phyloP scores from a whole-genome alignment of 2,329 filamentous ascomycete species.

The Xylaria sp. region DNA sequence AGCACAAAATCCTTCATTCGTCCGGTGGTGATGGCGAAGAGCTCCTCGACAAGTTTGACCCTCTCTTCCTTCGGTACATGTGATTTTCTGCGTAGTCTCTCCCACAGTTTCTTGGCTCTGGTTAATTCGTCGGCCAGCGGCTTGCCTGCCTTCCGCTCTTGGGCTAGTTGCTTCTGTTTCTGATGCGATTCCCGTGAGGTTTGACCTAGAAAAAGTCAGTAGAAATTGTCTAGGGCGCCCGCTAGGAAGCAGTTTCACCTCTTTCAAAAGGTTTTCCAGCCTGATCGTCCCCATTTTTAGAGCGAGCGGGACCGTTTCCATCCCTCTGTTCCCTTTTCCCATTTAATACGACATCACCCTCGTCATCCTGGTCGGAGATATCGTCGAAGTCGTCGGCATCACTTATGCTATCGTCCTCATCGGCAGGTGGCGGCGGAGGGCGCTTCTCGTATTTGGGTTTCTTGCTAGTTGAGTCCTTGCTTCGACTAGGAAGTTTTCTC shows the following conservation, averaged over 20 bases:
- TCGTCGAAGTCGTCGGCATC: conserved; percentile 48
- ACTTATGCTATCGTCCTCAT: conserved; percentile 45
- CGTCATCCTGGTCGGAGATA: conserved; percentile 59
- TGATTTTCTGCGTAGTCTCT: conserved; percentile 88
- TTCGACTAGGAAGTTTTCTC: conserved; percentile 61
- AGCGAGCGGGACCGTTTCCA: conserved; percentile 31
- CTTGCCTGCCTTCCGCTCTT: conserved; percentile 90
- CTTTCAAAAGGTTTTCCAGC: conserved; percentile 50
- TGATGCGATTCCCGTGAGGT: conserved; percentile 86
- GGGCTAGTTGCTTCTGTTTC: conserved; percentile 87
- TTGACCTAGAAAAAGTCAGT: conserved; percentile 51
- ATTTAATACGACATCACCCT: conserved; percentile 58
- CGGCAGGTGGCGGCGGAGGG: conserved; percentile 46
- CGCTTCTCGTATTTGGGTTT: conserved; percentile 44
- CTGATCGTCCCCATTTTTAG: conserved; percentile 41
- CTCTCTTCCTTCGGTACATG: conserved; percentile 90
- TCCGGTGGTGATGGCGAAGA: conserved; percentile 90
- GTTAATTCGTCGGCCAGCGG: conserved; percentile 89
- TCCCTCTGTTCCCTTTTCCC: conserved; percentile 46
- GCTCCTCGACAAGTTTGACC: conserved; percentile 82
- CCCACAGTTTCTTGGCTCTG: conserved; percentile 96
- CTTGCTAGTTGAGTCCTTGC: conserved; percentile 51
- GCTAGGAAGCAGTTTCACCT: conserved; percentile 41
- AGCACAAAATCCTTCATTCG: conserved; percentile 94
- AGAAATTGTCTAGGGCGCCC: background rate